These are phyloP conservation scores for Staphylotrichum tortipilum DNA, from an alignment of 495 filamentous ascomycete species.

Conservation along the genomic window DNA sequence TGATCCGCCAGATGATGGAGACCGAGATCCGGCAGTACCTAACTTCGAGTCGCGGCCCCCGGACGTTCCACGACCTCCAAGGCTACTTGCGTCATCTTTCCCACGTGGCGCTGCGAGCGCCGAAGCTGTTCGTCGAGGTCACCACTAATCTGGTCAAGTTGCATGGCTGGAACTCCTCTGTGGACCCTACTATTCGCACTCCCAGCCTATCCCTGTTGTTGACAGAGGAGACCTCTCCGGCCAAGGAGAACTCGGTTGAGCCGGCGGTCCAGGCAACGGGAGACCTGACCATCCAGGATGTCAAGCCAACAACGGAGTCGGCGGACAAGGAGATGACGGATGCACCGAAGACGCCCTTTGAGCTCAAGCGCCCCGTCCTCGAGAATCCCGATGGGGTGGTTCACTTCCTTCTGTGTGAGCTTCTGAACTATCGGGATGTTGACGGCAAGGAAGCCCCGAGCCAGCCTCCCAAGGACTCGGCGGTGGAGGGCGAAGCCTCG, in stretches of 20 bases:
- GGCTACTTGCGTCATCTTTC: slow-evolving; percentile 69
- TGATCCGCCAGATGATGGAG: slow-evolving; percentile 83
- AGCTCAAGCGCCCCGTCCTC: slow-evolving; percentile 74
- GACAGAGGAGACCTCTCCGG: slow-evolving; percentile 24
- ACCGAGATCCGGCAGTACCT: slow-evolving; percentile 77
- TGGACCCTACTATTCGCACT: slow-evolving; percentile 19
- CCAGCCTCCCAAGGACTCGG: slow-evolving; percentile 42
- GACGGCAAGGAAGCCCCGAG: slow-evolving; percentile 61
- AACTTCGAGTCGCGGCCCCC: slow-evolving; percentile 45
- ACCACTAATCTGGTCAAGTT: slow-evolving; percentile 78
- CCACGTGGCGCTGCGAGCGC: slow-evolving; percentile 73
- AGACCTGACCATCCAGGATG: slow-evolving; percentile 42
- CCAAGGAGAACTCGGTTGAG: slow-evolving; percentile 32
- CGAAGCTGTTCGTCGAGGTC: slow-evolving; percentile 84
- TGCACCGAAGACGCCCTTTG: slow-evolving; percentile 50
- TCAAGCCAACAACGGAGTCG: slow-evolving; percentile 45
- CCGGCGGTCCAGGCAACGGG: slow-evolving; percentile 48
- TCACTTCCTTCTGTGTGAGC: slow-evolving; percentile 88
- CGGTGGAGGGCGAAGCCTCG: slow-evolving; percentile 22
- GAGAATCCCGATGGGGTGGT: slow-evolving; percentile 94
- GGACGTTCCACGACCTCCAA: slow-evolving; percentile 55
- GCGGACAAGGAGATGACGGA: slow-evolving; percentile 47
- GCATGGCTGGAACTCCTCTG: slow-evolving; percentile 42
- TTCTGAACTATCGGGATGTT: slow-evolving; percentile 85
- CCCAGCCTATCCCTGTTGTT: slow-evolving; percentile 25